A percentile compares a stretch with the other conserved stretches of the same genome.
Conservation (phyloP, 257 asterid species). For the Nicotiana benthamiana region DNA sequence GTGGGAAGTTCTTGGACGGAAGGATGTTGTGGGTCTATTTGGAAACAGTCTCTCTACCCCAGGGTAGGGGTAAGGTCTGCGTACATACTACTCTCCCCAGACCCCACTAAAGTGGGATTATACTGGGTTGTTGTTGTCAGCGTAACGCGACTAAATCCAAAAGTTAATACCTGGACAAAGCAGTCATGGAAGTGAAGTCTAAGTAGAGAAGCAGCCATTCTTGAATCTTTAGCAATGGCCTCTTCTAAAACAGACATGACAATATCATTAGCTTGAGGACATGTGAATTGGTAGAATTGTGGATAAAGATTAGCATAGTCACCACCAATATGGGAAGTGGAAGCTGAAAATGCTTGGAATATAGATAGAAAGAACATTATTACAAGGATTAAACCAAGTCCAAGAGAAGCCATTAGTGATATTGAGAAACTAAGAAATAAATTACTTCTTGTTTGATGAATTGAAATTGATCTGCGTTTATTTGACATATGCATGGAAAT, state of each 20-base stretch:
- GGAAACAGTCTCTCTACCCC: too few relatives aligned
- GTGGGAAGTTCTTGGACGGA: too few relatives aligned
- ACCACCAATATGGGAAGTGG: slow-evolving; percentile 15
- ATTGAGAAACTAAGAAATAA: neutral
- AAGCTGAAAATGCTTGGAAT: slow-evolving; percentile 28
- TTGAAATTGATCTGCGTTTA: neutral
- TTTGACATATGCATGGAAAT: slow-evolving; percentile 7
- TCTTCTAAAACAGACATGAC: slow-evolving; percentile 68
- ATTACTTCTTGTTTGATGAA: neutral
- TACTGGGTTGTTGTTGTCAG: too few relatives aligned
- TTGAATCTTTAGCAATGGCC: slow-evolving; percentile 46
- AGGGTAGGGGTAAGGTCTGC: too few relatives aligned
- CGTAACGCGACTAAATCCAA: too few relatives aligned
- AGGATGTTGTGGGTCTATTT: too few relatives aligned
- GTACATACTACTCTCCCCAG: too few relatives aligned
- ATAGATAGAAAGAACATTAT: slow-evolving; percentile 19
- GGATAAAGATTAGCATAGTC: slow-evolving; percentile 39
- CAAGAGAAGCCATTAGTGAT: slow-evolving; percentile 27
- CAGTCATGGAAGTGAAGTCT: slow-evolving; percentile 15
- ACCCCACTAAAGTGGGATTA: too few relatives aligned
- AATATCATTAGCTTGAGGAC: slow-evolving; percentile 73
- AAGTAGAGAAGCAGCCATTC: slow-evolving; percentile 70
- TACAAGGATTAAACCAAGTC: slow-evolving; percentile 11
- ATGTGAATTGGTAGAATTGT: slow-evolving; percentile 42
- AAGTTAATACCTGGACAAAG: slow-evolving; percentile 13